Evolutionary conservation across 768 basidiomycete species (phyloP), one percentile per base, ranked within the genome.

Genomic region (Lactarius hatsudake): DNA sequence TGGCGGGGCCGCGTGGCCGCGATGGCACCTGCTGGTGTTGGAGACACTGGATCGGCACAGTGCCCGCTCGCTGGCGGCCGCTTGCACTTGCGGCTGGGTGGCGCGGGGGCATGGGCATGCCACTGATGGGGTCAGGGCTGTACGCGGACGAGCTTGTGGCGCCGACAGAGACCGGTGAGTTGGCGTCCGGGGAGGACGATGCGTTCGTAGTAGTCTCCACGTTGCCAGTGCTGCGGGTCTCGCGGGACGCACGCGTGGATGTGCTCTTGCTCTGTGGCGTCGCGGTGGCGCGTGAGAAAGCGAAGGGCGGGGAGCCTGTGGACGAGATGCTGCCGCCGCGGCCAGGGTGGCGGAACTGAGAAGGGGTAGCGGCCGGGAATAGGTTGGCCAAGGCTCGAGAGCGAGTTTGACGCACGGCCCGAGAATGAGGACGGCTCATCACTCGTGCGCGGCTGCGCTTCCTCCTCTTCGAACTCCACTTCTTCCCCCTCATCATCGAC

Each of bases 301-400:
- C 74, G 48, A 70, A 54, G 5, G 62, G 66, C 1, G 72, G 67
- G 69, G 75, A 54, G 76, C 79, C 76, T 81, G 84, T 36, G 75
- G 81, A 75, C 36, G 77, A 76, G 30, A 74, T 64, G 69, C 75
- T 78, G 17, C 76, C 79, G 0, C 86, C 83, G 9, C 84, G 82
- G 1, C 75, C 74, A 8, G 84, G 83, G 2, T 81, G 81, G 23
- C 87, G 86, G 75, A 85, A 84, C n/a, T 62, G 84, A 81, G 81
- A 90, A 90, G 12, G 89, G 90, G 72, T 88, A 89, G 0, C 87
- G 83, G 28, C 89, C 86, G 40, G 79, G 76, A 61, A 94, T 81
- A 1, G 91, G 92, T 28, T 89, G 87, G 3, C 93, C 93, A 6
- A 94, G 83, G 68, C 89, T 91, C 3, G 92, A 94, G 87, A 94